phyloP scores from a whole-genome alignment of 345 rosid genomes.

The Pelargonium nanum region DNA sequence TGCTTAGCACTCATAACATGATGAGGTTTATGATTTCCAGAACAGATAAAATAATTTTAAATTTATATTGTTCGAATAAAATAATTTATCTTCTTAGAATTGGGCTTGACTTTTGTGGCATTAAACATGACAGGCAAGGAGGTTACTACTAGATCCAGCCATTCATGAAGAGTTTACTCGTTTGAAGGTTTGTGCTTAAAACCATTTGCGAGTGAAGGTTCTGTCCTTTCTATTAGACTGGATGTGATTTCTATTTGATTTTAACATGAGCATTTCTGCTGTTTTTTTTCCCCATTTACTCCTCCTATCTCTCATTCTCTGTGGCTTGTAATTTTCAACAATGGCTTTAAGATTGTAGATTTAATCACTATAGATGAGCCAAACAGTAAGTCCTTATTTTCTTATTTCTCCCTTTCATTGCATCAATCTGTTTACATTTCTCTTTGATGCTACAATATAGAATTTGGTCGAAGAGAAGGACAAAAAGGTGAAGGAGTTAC shows the following conservation, averaged over 20 bases:
- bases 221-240: no score
- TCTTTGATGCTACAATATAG: constrained; percentile 23
- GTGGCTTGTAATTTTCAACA: not conserved
- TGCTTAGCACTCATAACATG: no score
- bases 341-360: not conserved
- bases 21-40: no score
- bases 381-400: not conserved
- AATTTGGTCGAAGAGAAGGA: constrained; percentile 92
- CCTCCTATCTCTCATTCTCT: not conserved
- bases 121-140: constrained; percentile 60
- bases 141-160: constrained; percentile 89
- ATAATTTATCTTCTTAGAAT: no score
- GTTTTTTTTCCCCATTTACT: no score
- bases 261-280: no score
- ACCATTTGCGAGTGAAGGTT: no score
- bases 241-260: no score
- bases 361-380: not conserved
- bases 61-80: no score
- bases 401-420: not conserved
- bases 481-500: constrained; percentile 89
- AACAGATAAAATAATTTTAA: no score
- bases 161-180: constrained; percentile 93
- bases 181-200: constrained; percentile 52
- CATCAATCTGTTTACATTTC: not conserved
- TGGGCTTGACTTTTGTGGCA: not conserved